Conservation (phyloP, 2,329 filamentous ascomycete species). For the Ophiocordyceps camponoti-floridani region DNA sequence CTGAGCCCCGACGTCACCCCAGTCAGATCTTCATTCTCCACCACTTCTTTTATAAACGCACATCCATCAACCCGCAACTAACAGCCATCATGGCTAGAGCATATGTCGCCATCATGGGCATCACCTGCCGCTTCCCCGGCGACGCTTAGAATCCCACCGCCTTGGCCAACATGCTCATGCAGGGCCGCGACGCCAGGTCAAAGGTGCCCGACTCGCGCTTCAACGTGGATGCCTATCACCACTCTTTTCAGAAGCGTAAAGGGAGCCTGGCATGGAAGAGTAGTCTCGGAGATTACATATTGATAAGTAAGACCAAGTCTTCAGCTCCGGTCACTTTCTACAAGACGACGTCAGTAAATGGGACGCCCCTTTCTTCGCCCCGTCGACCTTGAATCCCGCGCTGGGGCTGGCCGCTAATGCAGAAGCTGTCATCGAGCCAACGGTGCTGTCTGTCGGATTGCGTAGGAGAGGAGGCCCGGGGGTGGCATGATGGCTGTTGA, state of each 20-base stretch:
- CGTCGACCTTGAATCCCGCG: not conserved
- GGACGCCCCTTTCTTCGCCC: not conserved
- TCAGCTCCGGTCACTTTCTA: not conserved
- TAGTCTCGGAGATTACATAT: too few relatives aligned
- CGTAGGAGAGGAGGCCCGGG: too few relatives aligned
- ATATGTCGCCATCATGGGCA: constrained; percentile 8
- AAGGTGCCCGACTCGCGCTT: constrained; percentile 25
- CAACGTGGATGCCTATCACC: constrained; percentile 20
- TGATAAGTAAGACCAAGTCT: not conserved
- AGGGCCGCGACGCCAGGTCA: constrained; percentile 16
- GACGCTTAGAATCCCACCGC: constrained; percentile 3
- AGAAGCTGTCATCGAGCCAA: too few relatives aligned
- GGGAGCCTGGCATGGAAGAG: too few relatives aligned
- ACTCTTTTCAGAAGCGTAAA: constrained; percentile 7
- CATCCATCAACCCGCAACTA: too few relatives aligned
- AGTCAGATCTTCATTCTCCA: too few relatives aligned
- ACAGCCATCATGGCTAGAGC: too few relatives aligned
- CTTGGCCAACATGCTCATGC: constrained; percentile 7
- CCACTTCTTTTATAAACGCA: too few relatives aligned
- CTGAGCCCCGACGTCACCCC: too few relatives aligned
- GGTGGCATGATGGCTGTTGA: not conserved
- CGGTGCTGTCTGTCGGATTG: constrained; percentile 1
- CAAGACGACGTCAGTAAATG: not conserved
- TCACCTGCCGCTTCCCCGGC: constrained; percentile 7
- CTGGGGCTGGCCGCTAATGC: too few relatives aligned